phyloP scores from a whole-genome alignment of 768 basidiomycete species.

The Rhodotorula kratochvilovae region DNA sequence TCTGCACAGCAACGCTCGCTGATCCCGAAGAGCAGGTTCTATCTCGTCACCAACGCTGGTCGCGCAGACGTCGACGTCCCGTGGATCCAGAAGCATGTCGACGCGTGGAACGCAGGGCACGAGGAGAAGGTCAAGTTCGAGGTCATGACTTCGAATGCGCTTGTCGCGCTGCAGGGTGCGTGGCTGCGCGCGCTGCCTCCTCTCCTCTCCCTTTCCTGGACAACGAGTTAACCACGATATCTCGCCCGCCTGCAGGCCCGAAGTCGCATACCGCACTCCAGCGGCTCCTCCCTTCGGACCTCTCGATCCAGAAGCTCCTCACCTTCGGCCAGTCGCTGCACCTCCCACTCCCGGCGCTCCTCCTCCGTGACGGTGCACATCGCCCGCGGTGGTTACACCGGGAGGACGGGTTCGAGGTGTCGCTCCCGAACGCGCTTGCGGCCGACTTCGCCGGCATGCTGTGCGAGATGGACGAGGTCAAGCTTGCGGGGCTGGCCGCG shows the following conservation, averaged over 20 bases:
- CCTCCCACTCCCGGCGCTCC: constrained; percentile 62
- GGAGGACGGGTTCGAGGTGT: constrained; percentile 92
- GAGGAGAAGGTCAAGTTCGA: constrained; percentile 66
- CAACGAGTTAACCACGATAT: too few relatives aligned
- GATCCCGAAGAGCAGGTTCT: constrained; percentile 58
- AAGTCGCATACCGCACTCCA: constrained; percentile 76
- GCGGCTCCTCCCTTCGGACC: constrained; percentile 32
- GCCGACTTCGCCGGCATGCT: constrained; percentile 26
- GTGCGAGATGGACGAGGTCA: constrained; percentile 52
- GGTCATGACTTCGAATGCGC: constrained; percentile 74
- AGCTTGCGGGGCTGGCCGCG: constrained; percentile 83
- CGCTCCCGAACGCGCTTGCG: constrained; percentile 26
- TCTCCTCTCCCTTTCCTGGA: neutral
- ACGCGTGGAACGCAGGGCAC: constrained; percentile 67
- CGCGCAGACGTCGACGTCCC: constrained; percentile 72
- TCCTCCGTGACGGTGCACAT: constrained; percentile 56
- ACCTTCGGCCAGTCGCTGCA: constrained; percentile 82
- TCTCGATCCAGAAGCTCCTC: constrained; percentile 52
- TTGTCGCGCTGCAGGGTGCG: constrained; percentile 83
- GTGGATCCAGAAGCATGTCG: constrained; percentile 66
- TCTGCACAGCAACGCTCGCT: too few relatives aligned
- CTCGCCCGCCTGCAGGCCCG: constrained; percentile 58
- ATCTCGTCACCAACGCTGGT: constrained; percentile 95
- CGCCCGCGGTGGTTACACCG: constrained; percentile 92
- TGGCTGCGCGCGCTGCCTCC: neutral